These are phyloP conservation scores for Neofusicoccum sp. DNA, from an alignment of 2,329 filamentous ascomycete species.

Conservation along the genomic window DNA sequence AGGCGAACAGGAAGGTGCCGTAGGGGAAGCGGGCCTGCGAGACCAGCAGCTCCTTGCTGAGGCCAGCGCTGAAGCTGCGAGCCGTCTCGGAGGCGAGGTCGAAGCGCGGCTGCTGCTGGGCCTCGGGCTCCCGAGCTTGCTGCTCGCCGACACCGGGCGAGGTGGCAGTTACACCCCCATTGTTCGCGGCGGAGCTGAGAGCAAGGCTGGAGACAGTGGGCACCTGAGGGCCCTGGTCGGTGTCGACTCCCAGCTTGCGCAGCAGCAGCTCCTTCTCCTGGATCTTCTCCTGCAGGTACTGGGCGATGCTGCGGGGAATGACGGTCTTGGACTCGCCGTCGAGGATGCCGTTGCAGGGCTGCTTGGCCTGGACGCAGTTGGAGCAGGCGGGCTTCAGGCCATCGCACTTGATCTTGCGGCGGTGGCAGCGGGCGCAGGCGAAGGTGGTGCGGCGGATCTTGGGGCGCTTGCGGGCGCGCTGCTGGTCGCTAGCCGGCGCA, in stretches of 20 bases:
- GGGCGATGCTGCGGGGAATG: slow-evolving; percentile 21
- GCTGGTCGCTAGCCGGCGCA: slow-evolving; percentile 4
- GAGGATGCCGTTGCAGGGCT: slow-evolving; percentile 23
- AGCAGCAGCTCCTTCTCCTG: slow-evolving; percentile 18
- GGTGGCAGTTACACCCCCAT: not conserved
- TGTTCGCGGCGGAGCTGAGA: not conserved
- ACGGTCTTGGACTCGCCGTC: slow-evolving; percentile 23
- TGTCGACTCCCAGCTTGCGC: slow-evolving; percentile 15
- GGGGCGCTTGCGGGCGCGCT: slow-evolving; percentile 19
- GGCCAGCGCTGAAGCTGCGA: slow-evolving; percentile 7
- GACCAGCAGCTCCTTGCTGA: slow-evolving; percentile 8
- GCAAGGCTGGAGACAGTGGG: not conserved
- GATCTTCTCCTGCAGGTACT: slow-evolving; percentile 22
- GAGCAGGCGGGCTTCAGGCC: slow-evolving; percentile 20
- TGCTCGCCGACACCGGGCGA: not conserved
- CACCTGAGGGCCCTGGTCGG: not conserved
- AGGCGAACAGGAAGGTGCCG: slow-evolving; percentile 20
- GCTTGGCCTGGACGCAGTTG: slow-evolving; percentile 21
- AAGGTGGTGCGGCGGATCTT: slow-evolving; percentile 22
- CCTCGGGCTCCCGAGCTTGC: not conserved
- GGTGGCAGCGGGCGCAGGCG: slow-evolving; percentile 18
- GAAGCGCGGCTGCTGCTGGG: not conserved
- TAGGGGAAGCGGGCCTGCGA: slow-evolving; percentile 13
- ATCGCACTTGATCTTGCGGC: slow-evolving; percentile 22
- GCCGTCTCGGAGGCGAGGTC: slow-evolving; percentile 17